Conservation (phyloP, 805 yeast species). For the Starmerella apicola region DNA sequence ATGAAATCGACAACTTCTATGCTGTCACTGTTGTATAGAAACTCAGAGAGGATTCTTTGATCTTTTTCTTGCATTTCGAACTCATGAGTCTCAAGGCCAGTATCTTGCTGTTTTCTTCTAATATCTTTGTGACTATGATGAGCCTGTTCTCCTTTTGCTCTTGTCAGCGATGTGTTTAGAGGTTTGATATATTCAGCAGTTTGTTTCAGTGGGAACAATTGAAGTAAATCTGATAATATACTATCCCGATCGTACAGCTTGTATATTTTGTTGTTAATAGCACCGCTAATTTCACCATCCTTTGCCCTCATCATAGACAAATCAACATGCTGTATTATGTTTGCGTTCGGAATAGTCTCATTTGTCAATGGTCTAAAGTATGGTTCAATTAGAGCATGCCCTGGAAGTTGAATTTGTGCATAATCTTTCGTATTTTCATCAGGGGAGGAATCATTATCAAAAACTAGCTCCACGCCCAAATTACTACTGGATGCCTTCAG, state of each 20-base stretch:
- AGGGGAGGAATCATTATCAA: background rate
- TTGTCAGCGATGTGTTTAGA: too few species aligned
- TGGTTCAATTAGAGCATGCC: conserved; percentile 4
- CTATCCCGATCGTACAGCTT: background rate
- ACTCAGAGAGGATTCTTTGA: too few species aligned
- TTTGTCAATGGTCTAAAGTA: conserved; percentile 1
- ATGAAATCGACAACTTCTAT: conserved; percentile 51
- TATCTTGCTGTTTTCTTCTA: too few species aligned
- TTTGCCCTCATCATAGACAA: conserved; percentile 7
- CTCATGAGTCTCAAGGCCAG: too few species aligned
- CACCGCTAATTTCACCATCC: conserved; percentile 8
- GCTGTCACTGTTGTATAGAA: background rate
- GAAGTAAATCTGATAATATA: background rate
- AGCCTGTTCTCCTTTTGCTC: too few species aligned
- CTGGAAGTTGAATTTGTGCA: background rate
- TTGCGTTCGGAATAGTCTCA: background rate
- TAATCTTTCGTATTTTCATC: background rate
- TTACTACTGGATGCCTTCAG: background rate
- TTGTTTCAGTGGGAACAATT: too few species aligned
- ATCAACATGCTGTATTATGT: conserved; percentile 1
- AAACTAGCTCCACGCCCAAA: background rate
- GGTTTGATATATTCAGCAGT: too few species aligned
- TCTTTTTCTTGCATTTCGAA: too few species aligned
- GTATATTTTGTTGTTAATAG: conserved; percentile 2
- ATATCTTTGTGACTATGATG: too few species aligned